Base-by-base conservation (phyloP, 225 moss, liverwort and hornwort species). In the Physcomitrellopsis africana region DNA sequence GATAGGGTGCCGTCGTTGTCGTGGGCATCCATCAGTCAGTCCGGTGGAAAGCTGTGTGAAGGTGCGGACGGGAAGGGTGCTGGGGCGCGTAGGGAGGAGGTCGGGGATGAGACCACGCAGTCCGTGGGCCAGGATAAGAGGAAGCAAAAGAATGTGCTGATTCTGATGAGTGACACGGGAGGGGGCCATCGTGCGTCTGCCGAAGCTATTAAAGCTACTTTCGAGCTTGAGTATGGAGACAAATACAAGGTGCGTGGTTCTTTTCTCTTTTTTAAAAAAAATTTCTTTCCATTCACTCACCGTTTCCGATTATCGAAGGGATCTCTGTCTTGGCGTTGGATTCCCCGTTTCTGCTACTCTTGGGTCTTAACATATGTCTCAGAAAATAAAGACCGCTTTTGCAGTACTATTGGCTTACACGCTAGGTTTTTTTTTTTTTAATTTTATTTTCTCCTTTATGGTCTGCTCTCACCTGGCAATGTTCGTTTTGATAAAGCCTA, bases 111-210 rank as follows among this genome's bases (percentile, higher is more conserved):
- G 45, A 65, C 41, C 3, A 58, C 73, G 53, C 57, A 57, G 46
- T 66, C 67, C 2, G 44, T 63, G 24, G 78, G 63, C 9, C 54
- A 75, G 47, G 76, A 76, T 68, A 73, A 58, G n/a, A 65, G 29
- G 57, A 53, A 59, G 56, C 63, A 67, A 53, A 88, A 75, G 70
- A 86, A 55, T 42, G 70, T 91, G 54, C 70, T 91, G 55, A 91
- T 91, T 71, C 76, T 91, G n/a, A 91, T 91, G 91, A 91, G 91
- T 75, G 91, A 91, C 32, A 91, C 91, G 10, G 91, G 91, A 44
- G 91, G 91, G 65, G 91, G 91, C 27, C 91, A 91, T 78, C 83
- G 91, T n/a, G 91, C 91, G 18, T 91, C 91, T 18, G 91, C 91
- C 5, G 91, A 91, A 77, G 91, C 91, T 23, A 79, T 91, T 59